Percentiles rank a stretch among this genome's conserved stretches.
These are phyloP conservation scores for Sarocladium kiliense DNA, from an alignment of 2,329 filamentous ascomycete genomes.

Conservation along the genomic window DNA sequence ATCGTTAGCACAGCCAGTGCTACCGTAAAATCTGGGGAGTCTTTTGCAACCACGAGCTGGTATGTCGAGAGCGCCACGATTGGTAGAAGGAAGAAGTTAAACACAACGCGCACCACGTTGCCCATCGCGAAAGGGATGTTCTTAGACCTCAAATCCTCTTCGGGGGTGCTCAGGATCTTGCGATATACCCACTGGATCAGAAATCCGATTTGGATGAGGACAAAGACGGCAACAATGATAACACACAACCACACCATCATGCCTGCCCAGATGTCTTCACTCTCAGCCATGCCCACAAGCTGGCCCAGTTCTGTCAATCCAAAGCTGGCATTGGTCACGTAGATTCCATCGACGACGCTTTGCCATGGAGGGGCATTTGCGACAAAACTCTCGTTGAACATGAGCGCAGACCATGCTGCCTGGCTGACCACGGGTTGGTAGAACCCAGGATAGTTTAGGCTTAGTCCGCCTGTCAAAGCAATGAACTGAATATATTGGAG, in stretches of 20 bases:
- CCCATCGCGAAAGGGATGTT: slow-evolving; percentile 83
- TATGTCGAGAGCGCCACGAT: slow-evolving; percentile 84
- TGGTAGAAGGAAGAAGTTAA: slow-evolving; percentile 88
- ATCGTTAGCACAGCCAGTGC: slow-evolving; percentile 72
- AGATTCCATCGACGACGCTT: slow-evolving; percentile 78
- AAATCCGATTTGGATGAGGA: slow-evolving; percentile 74
- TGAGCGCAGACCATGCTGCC: slow-evolving; percentile 79
- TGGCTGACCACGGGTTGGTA: slow-evolving; percentile 90
- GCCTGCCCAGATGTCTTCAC: slow-evolving; percentile 83
- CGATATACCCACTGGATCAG: slow-evolving; percentile 71
- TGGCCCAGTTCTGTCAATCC: slow-evolving; percentile 77
- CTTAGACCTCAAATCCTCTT: slow-evolving; percentile 86
- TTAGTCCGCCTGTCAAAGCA: slow-evolving; percentile 79
- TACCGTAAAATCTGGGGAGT: slow-evolving; percentile 66
- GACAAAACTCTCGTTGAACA: slow-evolving; percentile 91
- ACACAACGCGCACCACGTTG: slow-evolving; percentile 77
- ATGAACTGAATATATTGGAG: slow-evolving; percentile 96
- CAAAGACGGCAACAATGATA: slow-evolving; percentile 62
- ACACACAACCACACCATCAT: slow-evolving; percentile 88
- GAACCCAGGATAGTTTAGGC: slow-evolving; percentile 85
- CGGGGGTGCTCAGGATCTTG: slow-evolving; percentile 62
- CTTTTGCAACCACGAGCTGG: slow-evolving; percentile 72
- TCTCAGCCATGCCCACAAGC: slow-evolving; percentile 71
- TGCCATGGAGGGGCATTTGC: slow-evolving; percentile 60
- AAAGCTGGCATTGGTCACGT: slow-evolving; percentile 70